phyloP scores from a whole-genome alignment of 768 basidiomycete species.

The Agrocybe praecox region DNA sequence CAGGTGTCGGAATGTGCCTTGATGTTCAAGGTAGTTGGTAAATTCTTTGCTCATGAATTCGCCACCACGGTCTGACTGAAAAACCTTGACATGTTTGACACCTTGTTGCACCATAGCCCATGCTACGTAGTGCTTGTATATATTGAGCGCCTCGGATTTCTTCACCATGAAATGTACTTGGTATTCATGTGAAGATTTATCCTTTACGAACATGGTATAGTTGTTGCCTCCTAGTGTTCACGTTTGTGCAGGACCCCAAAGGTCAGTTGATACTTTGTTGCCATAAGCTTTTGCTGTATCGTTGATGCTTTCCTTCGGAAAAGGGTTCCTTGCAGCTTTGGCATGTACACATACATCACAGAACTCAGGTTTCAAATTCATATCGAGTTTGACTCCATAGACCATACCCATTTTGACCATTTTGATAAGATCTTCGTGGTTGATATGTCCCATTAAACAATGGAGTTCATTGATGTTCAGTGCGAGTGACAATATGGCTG shows the following conservation, averaged over 20 bases:
- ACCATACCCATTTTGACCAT: constrained; percentile 30
- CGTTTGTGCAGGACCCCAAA: constrained; percentile 31
- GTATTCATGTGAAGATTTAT: constrained; percentile 9
- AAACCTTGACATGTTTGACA: no score
- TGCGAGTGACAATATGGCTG: constrained; percentile 11
- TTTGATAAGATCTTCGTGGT: constrained; percentile 22
- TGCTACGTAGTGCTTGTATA: no score
- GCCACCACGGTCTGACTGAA: no score
- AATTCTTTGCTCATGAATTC: no score
- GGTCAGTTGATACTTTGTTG: constrained; percentile 22
- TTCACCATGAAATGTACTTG: not conserved
- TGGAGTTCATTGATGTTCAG: constrained; percentile 33
- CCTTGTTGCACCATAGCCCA: no score
- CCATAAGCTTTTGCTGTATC: constrained; percentile 19
- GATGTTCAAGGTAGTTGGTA: no score
- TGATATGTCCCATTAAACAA: constrained; percentile 34
- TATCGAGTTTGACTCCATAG: constrained; percentile 29
- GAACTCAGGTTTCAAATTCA: constrained; percentile 20
- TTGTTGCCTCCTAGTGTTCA: constrained; percentile 20
- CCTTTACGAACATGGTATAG: constrained; percentile 30
- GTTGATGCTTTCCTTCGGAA: constrained; percentile 30
- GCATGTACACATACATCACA: constrained; percentile 37
- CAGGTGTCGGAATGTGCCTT: no score
- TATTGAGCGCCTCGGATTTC: not conserved
- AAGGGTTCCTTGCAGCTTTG: constrained; percentile 30